A percentile compares a stretch with the other conserved stretches of the same genome.
These are phyloP conservation scores for Nelumbo lutea DNA, from an alignment of 164 flowering plant genomes.

Conservation along the genomic window DNA sequence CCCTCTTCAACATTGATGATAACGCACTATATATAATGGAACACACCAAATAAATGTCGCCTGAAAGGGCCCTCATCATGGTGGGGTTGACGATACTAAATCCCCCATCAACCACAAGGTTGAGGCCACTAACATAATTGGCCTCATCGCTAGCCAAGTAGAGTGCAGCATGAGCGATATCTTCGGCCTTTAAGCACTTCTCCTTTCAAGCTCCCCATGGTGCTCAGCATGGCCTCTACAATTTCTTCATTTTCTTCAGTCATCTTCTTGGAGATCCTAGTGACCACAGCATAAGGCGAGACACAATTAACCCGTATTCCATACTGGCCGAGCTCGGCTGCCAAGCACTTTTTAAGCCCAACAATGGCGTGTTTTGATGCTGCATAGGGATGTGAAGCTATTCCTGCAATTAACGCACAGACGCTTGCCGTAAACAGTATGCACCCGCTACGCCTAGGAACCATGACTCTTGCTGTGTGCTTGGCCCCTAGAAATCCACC, in stretches of 20 bases:
- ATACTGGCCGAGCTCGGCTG: not conserved
- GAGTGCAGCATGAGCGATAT: no score
- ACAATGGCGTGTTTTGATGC: not conserved
- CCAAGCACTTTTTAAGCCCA: not conserved
- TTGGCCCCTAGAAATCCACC: no score
- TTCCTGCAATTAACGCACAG: not conserved
- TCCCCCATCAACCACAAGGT: conserved; percentile 12
- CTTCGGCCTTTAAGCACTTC: not conserved
- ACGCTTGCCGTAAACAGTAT: no score
- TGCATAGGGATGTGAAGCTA: not conserved
- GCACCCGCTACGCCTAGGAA: no score
- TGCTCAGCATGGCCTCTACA: not conserved
- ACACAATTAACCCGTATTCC: not conserved
- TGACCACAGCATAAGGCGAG: no score
- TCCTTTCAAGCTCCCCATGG: not conserved
- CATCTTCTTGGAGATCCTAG: not conserved
- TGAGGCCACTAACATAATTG: conserved; percentile 9
- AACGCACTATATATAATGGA: no score
- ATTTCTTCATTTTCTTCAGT: not conserved
- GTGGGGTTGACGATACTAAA: not conserved
- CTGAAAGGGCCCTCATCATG: no score
- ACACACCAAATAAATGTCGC: no score
- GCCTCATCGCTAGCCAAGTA: conserved; percentile 7
- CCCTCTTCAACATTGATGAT: no score
- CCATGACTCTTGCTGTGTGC: no score